These are phyloP conservation scores for Aureobasidium namibiae DNA, from an alignment of 2,329 filamentous ascomycete species.

Conservation along the genomic window DNA sequence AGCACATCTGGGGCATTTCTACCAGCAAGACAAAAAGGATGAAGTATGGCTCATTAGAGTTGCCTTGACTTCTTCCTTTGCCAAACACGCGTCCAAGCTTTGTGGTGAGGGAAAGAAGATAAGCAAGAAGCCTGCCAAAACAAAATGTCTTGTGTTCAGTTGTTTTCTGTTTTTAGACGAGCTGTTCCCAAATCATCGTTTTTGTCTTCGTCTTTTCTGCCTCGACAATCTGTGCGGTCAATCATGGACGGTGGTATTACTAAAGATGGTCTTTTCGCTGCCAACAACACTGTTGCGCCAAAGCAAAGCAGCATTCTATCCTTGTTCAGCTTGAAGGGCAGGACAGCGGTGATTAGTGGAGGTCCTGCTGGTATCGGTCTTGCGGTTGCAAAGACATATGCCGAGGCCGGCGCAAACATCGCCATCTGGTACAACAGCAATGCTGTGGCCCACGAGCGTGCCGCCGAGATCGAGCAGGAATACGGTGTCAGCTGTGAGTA, in stretches of 20 bases:
- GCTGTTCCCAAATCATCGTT: not conserved
- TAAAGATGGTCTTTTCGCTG: slow-evolving; percentile 27
- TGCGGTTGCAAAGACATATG: slow-evolving; percentile 25
- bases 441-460: slow-evolving; percentile 25
- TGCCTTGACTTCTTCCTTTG: slow-evolving; percentile 5
- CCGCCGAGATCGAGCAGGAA: slow-evolving; percentile 24
- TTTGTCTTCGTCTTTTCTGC: not conserved
- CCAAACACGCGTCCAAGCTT: not conserved
- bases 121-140: not conserved
- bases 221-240: not conserved
- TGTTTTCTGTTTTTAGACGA: not conserved
- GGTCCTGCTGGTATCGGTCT: slow-evolving; percentile 29
- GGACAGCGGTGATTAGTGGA: slow-evolving; percentile 29
- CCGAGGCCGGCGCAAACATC: slow-evolving; percentile 36
- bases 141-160: slow-evolving; percentile 3
- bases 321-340: slow-evolving; percentile 27
- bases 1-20: not conserved
- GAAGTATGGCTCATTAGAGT: slow-evolving; percentile 2
- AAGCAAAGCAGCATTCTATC: slow-evolving; percentile 20
- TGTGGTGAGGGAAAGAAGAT: not conserved
- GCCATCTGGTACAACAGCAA: slow-evolving; percentile 38
- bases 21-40: slow-evolving; percentile 9
- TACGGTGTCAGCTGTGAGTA: slow-evolving; percentile 27
- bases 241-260: slow-evolving; percentile 24
- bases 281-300: slow-evolving; percentile 28